These are phyloP conservation scores for Linaria vulgaris DNA, from an alignment of 257 asterid genomes.

Conservation along the genomic window DNA sequence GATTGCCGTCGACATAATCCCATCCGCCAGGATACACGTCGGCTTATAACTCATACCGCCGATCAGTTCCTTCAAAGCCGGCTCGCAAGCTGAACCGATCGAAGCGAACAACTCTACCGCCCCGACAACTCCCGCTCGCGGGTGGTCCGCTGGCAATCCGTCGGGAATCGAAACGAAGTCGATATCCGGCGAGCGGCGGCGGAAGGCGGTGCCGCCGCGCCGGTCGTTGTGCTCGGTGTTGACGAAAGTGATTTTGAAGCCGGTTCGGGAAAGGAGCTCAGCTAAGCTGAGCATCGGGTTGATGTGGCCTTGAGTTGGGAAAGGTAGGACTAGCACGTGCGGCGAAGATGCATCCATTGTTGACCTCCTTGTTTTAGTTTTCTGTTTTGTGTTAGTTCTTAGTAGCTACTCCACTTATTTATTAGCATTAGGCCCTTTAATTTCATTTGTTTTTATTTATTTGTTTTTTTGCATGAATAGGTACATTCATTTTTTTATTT, in stretches of 20 bases:
- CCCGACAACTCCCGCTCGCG: conserved; percentile 22
- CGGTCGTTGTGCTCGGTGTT: conserved; percentile 35
- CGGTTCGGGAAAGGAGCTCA: conserved; percentile 36
- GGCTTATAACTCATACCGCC: conserved; percentile 32
- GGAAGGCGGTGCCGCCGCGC: conserved; percentile 26
- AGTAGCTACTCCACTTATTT: too few relatives aligned
- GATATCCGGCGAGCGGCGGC: conserved; percentile 14
- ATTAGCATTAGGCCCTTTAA: too few relatives aligned
- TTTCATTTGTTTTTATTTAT: too few relatives aligned
- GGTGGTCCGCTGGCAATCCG: conserved; percentile 43
- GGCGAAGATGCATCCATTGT: too few relatives aligned
- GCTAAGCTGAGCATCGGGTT: conserved; percentile 49
- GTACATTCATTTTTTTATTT: too few relatives aligned
- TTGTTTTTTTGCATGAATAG: too few relatives aligned
- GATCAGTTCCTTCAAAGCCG: conserved; percentile 19
- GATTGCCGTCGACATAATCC: conserved; percentile 42
- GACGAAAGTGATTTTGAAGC: conserved; percentile 35
- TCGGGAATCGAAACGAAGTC: conserved; percentile 36
- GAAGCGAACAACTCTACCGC: conserved; percentile 27
- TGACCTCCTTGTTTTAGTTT: too few relatives aligned
- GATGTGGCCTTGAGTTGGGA: conserved; percentile 53
- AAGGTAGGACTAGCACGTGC: conserved; percentile 40
- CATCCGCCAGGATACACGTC: conserved; percentile 37
- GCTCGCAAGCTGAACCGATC: background rate
- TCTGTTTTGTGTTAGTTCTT: too few relatives aligned